Percentiles rank a stretch among this genome's conserved stretches.
phyloP scores from a whole-genome alignment of 768 basidiomycete genomes.

The Symmetrospora coprosmae region DNA sequence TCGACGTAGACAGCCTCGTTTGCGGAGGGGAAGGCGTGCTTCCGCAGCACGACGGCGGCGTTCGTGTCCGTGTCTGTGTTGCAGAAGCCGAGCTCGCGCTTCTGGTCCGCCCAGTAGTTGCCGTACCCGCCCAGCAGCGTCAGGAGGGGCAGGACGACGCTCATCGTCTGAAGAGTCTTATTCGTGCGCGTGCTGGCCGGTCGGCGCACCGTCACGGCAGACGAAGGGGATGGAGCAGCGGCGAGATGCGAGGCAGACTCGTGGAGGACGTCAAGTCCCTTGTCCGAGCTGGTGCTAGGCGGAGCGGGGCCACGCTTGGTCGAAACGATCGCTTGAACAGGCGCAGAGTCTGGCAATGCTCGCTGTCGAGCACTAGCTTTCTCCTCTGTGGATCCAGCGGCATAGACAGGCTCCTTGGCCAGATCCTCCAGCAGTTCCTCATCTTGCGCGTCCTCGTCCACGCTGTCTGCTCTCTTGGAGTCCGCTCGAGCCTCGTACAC shows the following conservation, averaged over 20 bases:
- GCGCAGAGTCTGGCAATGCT: no score
- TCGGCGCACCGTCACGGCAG: no score
- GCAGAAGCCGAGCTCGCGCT: constrained; percentile 8
- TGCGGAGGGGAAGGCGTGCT: no score
- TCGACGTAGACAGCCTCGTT: no score
- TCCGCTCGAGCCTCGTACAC: not conserved
- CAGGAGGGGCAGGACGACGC: not conserved
- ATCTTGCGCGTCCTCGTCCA: not conserved
- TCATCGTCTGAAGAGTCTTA: not conserved
- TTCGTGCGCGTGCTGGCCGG: no score
- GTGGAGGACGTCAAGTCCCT: not conserved
- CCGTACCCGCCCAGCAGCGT: not conserved
- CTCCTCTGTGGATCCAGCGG: no score
- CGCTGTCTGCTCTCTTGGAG: no score
- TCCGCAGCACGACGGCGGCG: not conserved
- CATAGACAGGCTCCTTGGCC: not conserved
- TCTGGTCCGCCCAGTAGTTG: not conserved
- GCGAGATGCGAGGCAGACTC: not conserved
- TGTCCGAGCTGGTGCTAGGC: not conserved
- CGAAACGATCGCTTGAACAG: not conserved
- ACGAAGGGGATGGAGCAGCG: no score
- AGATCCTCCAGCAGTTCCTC: not conserved
- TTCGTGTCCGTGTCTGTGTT: not conserved
- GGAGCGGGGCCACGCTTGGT: not conserved
- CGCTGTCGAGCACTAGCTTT: no score